Percentiles rank a stretch among this genome's conserved stretches.
These are phyloP conservation scores for Chenopodium suecicum DNA, from an alignment of 148 eudicot species.

Conservation along the genomic window DNA sequence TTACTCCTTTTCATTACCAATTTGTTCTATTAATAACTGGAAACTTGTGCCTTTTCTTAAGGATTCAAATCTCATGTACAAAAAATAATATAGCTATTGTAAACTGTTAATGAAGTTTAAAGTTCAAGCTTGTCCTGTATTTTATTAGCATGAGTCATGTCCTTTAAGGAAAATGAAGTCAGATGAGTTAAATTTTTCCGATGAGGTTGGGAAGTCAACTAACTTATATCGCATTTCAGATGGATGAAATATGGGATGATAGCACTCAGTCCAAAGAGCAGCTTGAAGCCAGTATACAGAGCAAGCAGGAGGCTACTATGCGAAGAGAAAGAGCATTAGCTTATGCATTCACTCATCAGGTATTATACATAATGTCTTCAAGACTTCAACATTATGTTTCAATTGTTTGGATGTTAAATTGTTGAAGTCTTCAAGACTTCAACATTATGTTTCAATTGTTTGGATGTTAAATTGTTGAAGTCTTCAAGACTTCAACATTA, in stretches of 20 bases:
- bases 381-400: too few relatives aligned
- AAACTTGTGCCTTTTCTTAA: not conserved
- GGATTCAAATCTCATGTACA: not conserved
- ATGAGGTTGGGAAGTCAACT: not conserved
- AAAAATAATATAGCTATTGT: not conserved
- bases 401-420: too few relatives aligned
- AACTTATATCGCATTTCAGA: constrained; percentile 30
- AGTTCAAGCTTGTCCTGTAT: not conserved
- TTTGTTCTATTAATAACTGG: not conserved
- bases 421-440: not conserved
- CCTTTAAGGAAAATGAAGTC: not conserved
- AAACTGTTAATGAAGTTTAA: not conserved
- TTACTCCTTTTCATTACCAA: too few relatives aligned
- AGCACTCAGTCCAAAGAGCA: constrained; percentile 72
- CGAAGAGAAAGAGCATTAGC: constrained; percentile 93
- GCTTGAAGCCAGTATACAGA: constrained; percentile 62
- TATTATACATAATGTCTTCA: constrained; percentile 7
- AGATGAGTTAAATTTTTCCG: not conserved
- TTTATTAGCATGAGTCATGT: not conserved
- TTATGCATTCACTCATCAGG: constrained; percentile 85
- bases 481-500: too few relatives aligned
- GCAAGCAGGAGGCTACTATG: constrained; percentile 72
- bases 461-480: too few relatives aligned
- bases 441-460: too few relatives aligned
- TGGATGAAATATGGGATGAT: constrained; percentile 74